Conservation (phyloP, 2,329 filamentous ascomycete species). For the Botrytis byssoidea region DNA sequence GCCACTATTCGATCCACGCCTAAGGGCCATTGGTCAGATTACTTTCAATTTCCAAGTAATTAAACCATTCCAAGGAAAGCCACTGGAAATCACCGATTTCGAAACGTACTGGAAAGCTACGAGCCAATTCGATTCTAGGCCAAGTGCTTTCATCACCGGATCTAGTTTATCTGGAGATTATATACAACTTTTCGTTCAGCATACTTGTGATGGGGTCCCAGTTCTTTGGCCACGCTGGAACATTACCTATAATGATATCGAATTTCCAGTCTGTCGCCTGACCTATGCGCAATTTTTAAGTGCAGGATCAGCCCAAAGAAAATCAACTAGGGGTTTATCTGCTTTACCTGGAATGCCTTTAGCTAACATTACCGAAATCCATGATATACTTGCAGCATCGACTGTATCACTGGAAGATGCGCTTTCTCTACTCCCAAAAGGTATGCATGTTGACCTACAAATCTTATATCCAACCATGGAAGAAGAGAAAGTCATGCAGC, state of each 20-base stretch:
- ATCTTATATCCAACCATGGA: conserved; percentile 77
- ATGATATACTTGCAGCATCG: conserved; percentile 69
- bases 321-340: conserved; percentile 43
- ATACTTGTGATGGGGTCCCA: conserved; percentile 82
- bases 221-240: conserved; percentile 87
- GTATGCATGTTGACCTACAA: conserved; percentile 89
- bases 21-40: conserved; percentile 89
- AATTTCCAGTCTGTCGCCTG: conserved; percentile 78
- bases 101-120: conserved; percentile 99
- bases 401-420: conserved; percentile 80
- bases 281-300: conserved; percentile 69
- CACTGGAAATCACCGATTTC: conserved; percentile 95
- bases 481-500: conserved; percentile 67
- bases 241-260: conserved; percentile 70
- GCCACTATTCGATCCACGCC: conserved; percentile 86
- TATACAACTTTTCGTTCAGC: conserved; percentile 84
- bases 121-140: conserved; percentile 82
- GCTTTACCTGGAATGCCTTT: conserved; percentile 48
- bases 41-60: conserved; percentile 95
- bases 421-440: conserved; percentile 68
- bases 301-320: conserved; percentile 38
- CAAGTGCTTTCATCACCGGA: conserved; percentile 85
- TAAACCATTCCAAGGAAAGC: conserved; percentile 89
- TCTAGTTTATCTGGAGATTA: conserved; percentile 97
- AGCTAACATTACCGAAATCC: conserved; percentile 61